Base-by-base conservation (phyloP, 2,329 filamentous ascomycete genomes). In the Rutstroemia sp. region DNA sequence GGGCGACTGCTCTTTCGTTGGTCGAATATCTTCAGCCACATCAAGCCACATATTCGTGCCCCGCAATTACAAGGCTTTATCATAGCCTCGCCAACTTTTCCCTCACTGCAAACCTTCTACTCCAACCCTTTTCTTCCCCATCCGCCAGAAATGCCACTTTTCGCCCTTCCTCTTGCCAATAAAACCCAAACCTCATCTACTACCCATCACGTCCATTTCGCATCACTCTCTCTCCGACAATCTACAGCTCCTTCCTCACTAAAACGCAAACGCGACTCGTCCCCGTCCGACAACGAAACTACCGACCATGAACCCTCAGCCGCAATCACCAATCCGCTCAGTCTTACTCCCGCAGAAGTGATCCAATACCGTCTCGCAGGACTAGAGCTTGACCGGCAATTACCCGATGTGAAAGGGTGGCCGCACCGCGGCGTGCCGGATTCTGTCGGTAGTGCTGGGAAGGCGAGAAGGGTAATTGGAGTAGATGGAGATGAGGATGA, bases 351-450 rank as follows among this genome's bases (percentile, higher is more conserved):
- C 0, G 68, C 71, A 50, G 75, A 77, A 38, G 75, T 82, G 50
- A 71, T 67, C 46, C 82, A 85, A 64, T 76, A 84, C 54, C 67
- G 71, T 27, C 63, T 78, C 2, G 82, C 81, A 3, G 82, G 82
- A 4, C 69, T 83, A 37, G 67, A 73, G 5, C 71, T 78, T 10
- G 68, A 74, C 49, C 75, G 81, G 25, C 72, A 69, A 61, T 68
- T 72, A 39, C 79, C 71, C 8, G 47, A 47, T 44, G 53, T 55
- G 3, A 71, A 69, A 0, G 67, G 73, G 8, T 85, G 83, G 51
- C 82, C 82, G 1, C 81, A 85, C 65, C 72, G 75, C 57, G 65
- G 68, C 4, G 62, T 77, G 16, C 69, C 70, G 2, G 16, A 41
- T 47, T 34, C 44, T 2, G 16, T 16, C 8, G 25, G 21, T 21